These are phyloP conservation scores for Barnettozyma wickerhamii DNA, from an alignment of 805 yeast genomes.

Conservation along the genomic window DNA sequence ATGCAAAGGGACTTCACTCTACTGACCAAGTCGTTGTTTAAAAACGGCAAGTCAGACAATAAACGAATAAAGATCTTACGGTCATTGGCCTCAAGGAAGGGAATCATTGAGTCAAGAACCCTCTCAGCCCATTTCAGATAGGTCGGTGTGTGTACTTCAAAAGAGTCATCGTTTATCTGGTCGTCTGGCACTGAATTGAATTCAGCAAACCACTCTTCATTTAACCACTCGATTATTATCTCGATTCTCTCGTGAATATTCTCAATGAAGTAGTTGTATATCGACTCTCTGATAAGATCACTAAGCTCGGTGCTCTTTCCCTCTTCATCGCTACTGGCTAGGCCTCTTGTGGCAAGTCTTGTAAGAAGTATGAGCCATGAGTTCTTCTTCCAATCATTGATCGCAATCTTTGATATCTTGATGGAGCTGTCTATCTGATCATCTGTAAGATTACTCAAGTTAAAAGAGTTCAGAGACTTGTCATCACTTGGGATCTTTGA, in stretches of 20 bases:
- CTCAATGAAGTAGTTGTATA: slow-evolving; percentile 68
- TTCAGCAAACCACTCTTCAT: slow-evolving; percentile 88
- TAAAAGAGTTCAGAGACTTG: slow-evolving; percentile 17
- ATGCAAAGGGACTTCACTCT: slow-evolving; percentile 69
- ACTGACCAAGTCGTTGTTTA: slow-evolving; percentile 56
- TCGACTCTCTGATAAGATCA: slow-evolving; percentile 59
- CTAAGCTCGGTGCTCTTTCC: slow-evolving; percentile 40
- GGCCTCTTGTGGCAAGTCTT: slow-evolving; percentile 80
- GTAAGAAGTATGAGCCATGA: slow-evolving; percentile 76
- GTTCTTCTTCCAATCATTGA: slow-evolving; percentile 53
- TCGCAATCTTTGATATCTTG: slow-evolving; percentile 30
- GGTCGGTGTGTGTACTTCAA: slow-evolving; percentile 35
- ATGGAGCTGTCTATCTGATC: slow-evolving; percentile 17
- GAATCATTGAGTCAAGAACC: slow-evolving; percentile 73
- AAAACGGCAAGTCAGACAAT: slow-evolving; percentile 80
- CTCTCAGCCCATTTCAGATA: slow-evolving; percentile 69
- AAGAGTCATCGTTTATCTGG: slow-evolving; percentile 14
- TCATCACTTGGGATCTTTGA: slow-evolving; percentile 31
- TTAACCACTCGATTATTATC: slow-evolving; percentile 83
- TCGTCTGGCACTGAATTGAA: slow-evolving; percentile 24
- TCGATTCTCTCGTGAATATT: slow-evolving; percentile 72
- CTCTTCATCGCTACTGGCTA: slow-evolving; percentile 26
- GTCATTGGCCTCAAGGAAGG: slow-evolving; percentile 79
- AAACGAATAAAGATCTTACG: slow-evolving; percentile 76
- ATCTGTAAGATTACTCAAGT: slow-evolving; percentile 17